Conservation (phyloP, 2,329 filamentous ascomycete species). For the Dactylellina cionopaga region DNA sequence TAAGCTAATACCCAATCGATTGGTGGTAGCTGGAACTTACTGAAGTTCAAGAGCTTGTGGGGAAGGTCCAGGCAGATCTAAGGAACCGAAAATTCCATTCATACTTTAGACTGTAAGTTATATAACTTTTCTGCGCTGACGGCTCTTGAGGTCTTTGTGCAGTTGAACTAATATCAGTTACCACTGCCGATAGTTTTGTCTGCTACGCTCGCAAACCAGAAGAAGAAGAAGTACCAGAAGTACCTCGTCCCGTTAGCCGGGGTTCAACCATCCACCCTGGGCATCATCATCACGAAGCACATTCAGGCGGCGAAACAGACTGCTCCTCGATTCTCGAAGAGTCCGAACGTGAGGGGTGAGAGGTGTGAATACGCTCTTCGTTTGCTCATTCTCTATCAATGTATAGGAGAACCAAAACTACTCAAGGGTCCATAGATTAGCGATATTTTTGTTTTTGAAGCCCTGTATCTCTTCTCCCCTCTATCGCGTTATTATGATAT, state of each 20-base stretch:
- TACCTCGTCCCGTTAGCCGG: constrained; percentile 21
- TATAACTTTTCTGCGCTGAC: too few species aligned
- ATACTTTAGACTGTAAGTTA: constrained; percentile 54
- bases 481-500: background rate
- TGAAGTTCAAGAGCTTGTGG: constrained; percentile 49
- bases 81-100: constrained; percentile 45
- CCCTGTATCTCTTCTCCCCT: background rate
- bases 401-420: too few species aligned
- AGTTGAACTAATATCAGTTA: too few species aligned
- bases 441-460: too few species aligned
- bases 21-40: constrained; percentile 26
- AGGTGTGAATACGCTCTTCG: background rate
- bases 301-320: constrained; percentile 44
- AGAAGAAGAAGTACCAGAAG: background rate
- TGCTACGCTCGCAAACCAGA: constrained; percentile 40
- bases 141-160: too few species aligned
- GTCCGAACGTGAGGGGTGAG: constrained; percentile 3
- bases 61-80: constrained; percentile 50
- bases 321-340: constrained; percentile 28
- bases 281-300: background rate
- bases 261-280: constrained; percentile 32
- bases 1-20: background rate
- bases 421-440: too few species aligned
- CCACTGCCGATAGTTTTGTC: too few species aligned
- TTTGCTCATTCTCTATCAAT: background rate